phyloP scores from a whole-genome alignment of 139 green algal species.

The Coelastrella sp. region DNA sequence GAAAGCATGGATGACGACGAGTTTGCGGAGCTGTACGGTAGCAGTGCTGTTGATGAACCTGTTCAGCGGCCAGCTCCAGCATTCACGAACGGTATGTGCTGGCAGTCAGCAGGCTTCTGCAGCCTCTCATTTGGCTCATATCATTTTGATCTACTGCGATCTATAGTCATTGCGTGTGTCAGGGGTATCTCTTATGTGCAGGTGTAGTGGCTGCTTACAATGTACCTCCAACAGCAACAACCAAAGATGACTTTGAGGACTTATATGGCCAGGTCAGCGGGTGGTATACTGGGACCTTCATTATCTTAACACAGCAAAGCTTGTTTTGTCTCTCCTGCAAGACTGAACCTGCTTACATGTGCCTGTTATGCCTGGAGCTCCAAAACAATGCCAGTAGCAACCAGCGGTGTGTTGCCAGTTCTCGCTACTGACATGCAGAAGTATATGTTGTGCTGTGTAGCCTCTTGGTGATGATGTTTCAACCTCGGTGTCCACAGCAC shows the following conservation, averaged over 20 bases:
- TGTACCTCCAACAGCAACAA: background rate
- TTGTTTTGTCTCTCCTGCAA: background rate
- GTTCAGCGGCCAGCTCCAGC: background rate
- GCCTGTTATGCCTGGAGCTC: too few relatives aligned
- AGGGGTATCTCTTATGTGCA: background rate
- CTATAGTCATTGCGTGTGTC: too few relatives aligned
- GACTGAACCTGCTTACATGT: background rate
- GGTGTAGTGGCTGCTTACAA: constrained; percentile 4
- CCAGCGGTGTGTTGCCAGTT: too few relatives aligned
- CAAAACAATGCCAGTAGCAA: too few relatives aligned
- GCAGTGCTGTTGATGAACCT: constrained; percentile 24
- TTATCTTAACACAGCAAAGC: background rate
- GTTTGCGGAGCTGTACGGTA: constrained; percentile 51
- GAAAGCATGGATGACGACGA: constrained; percentile 45
- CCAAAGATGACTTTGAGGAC: constrained; percentile 41
- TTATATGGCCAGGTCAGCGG: constrained; percentile 38
- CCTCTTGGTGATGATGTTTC: background rate
- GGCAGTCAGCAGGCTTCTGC: too few relatives aligned
- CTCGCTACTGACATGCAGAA: too few relatives aligned
- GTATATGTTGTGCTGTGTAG: background rate
- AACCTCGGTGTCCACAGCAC: background rate
- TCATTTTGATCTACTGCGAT: too few relatives aligned
- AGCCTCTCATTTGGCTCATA: too few relatives aligned
- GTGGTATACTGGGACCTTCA: too few relatives aligned
- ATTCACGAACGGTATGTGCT: constrained; percentile 22